phyloP scores from a whole-genome alignment of 1,284 basidiomycete genomes.

The Hemileia vastatrix region DNA sequence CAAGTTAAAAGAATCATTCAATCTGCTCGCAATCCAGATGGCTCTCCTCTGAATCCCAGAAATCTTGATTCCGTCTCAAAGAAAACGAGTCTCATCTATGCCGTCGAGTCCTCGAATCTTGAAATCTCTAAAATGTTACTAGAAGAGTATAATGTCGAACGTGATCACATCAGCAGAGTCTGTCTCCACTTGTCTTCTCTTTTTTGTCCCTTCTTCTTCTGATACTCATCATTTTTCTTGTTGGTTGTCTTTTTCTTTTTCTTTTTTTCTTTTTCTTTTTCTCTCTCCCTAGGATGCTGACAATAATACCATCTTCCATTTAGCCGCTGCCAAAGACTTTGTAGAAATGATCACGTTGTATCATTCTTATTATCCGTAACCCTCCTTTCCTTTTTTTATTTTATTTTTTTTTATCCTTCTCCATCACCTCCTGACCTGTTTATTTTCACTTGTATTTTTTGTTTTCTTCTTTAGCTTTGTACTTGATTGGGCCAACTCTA shows the following conservation, averaged over 20 bases:
- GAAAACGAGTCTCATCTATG: constrained; percentile 12
- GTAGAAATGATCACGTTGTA: constrained; percentile 16
- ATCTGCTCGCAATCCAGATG: neutral
- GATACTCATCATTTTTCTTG: neutral
- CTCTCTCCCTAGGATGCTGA: constrained; percentile 5
- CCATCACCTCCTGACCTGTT: neutral
- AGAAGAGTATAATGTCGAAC: constrained; percentile 9
- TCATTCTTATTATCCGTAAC: constrained; percentile 18
- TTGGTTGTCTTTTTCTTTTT: neutral
- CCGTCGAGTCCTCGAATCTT: neutral
- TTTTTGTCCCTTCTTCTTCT: too few species aligned
- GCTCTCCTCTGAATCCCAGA: neutral
- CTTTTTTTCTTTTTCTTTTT: neutral
- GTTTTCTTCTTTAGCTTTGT: constrained; percentile 2
- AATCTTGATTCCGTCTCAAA: constrained; percentile 9
- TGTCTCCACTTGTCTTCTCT: neutral
- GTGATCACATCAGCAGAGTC: constrained; percentile 6
- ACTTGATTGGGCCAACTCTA: constrained; percentile 17
- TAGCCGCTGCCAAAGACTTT: constrained; percentile 2
- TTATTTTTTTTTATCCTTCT: neutral
- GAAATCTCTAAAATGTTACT: constrained; percentile 13
- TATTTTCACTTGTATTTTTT: too few species aligned
- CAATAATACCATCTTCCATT: constrained; percentile 17
- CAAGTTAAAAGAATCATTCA: neutral
- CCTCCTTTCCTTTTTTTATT: neutral